A percentile compares a stretch with the other conserved stretches of the same genome.
Conservation (phyloP, 768 basidiomycete genomes). For the Agrocybe pediades region DNA sequence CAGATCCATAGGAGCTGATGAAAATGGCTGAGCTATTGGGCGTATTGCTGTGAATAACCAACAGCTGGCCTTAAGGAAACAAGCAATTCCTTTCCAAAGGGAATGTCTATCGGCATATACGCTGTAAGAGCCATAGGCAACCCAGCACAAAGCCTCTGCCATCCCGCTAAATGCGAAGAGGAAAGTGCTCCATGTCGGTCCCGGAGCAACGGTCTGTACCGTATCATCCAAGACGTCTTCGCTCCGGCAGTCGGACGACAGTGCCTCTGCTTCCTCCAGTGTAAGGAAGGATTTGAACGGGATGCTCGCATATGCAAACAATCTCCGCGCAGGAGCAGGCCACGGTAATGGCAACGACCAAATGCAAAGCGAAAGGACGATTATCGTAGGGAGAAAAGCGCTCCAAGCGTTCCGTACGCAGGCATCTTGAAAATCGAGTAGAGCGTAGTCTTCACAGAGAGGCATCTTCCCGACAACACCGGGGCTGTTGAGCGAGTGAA, state of each 20-base stretch:
- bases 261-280: constrained; percentile 56
- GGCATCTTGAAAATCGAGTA: constrained; percentile 42
- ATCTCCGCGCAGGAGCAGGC: constrained; percentile 13
- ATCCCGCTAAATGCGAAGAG: constrained; percentile 59
- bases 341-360: constrained; percentile 33
- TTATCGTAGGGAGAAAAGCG: constrained; percentile 43
- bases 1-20: constrained; percentile 65
- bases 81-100: constrained; percentile 36
- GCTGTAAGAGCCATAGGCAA: constrained; percentile 52
- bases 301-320: constrained; percentile 23
- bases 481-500: no score
- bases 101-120: constrained; percentile 34
- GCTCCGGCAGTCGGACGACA: constrained; percentile 28
- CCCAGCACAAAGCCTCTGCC: constrained; percentile 57
- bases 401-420: constrained; percentile 57
- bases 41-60: constrained; percentile 73
- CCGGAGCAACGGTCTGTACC: constrained; percentile 16
- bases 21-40: constrained; percentile 49
- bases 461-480: no score
- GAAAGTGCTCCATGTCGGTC: constrained; percentile 59
- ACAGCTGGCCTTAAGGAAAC: constrained; percentile 49
- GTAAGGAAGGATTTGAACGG: constrained; percentile 47
- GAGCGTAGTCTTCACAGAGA: constrained; percentile 29
- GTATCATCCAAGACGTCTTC: constrained; percentile 18
- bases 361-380: constrained; percentile 47